Base-by-base conservation (phyloP, 202 grass and related monocot genomes). In the Saccharum hybrid region DNA sequence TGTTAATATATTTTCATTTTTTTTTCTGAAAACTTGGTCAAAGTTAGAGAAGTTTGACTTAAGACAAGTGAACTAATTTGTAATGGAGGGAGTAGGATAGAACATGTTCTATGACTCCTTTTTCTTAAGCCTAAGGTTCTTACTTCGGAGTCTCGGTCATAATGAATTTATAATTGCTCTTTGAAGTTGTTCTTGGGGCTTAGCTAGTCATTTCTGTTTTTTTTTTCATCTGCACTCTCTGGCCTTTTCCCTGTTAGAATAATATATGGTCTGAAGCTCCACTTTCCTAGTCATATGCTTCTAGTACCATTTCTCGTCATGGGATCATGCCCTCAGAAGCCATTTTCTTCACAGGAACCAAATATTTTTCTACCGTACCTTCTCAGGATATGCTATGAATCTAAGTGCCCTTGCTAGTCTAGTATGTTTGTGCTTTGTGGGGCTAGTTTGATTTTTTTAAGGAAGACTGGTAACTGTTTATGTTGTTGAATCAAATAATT, bases 101-200 rank as follows among this genome's bases (percentile, higher is more conserved):
- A 72, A 82, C 68, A 46, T 72, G 11, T 63, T 36, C 18, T 63
- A 26, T 71, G 68, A 23, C 41, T 70, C 22, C n/a, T 18, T 76
- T 33, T 26, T 75, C 21, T 56, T 56, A 42, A 54, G 33, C 3
- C 40, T 68, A 31, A 68, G 14, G 59, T 46, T 64, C 59, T 77
- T 28, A 33, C 45, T 72, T 69, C 37, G 60, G 72, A 40, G 10
- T 70, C 10, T 59, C 10, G 16, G 34, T 60, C 73, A 56, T 36
- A 36, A 36, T 36, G 34, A 36, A 36, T 36, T 66, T 83, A 11
- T 43, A 11, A 48, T 46, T 4, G 1, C 48, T 43, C 59, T 59
- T n/a, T 42, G 22, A 67, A 76, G 63, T 46, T 68, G 23, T 48
- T 74, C 14, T 3, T 68, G 3, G 48, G 57, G 62, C 46, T 76